Percentiles rank a stretch among this genome's conserved stretches.
Conservation (phyloP, 352 stramenopile species). For the Phytopythium vexans region DNA sequence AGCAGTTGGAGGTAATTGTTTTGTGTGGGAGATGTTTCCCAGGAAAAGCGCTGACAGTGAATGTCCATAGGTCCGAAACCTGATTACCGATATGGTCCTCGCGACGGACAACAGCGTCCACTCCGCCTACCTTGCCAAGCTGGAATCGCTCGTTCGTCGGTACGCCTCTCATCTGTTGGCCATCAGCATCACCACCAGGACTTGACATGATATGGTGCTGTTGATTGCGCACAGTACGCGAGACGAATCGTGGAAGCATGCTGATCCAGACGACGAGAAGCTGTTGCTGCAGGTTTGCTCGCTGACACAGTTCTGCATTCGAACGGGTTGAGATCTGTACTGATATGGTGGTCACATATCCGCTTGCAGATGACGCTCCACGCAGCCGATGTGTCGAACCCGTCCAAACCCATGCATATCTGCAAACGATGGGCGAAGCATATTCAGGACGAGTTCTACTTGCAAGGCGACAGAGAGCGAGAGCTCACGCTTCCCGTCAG, state of each 20-base stretch:
- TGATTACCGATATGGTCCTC: slow-evolving; percentile 85
- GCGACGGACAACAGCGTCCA: slow-evolving; percentile 88
- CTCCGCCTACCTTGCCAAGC: slow-evolving; percentile 67
- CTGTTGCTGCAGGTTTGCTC: slow-evolving; percentile 50
- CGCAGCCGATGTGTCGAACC: slow-evolving; percentile 94
- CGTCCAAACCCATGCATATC: slow-evolving; percentile 73
- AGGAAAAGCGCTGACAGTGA: background rate
- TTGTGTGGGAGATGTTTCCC: background rate
- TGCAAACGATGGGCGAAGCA: slow-evolving; percentile 87
- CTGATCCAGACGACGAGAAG: slow-evolving; percentile 64
- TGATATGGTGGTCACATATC: background rate
- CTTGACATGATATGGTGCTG: background rate
- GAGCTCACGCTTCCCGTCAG: slow-evolving; percentile 80
- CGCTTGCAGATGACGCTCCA: slow-evolving; percentile 67
- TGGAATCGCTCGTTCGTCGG: slow-evolving; percentile 69
- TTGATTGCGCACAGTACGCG: slow-evolving; percentile 16
- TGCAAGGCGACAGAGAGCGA: slow-evolving; percentile 94
- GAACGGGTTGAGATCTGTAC: background rate
- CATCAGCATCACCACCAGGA: background rate
- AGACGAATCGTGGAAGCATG: slow-evolving; percentile 49
- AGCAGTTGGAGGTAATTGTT: slow-evolving; percentile 62
- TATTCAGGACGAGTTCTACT: slow-evolving; percentile 93
- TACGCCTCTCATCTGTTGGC: slow-evolving; percentile 8
- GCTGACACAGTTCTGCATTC: background rate
- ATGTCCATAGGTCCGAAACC: slow-evolving; percentile 43